Base-by-base conservation (phyloP, 805 yeast species). In the Candida ipomoeae region DNA sequence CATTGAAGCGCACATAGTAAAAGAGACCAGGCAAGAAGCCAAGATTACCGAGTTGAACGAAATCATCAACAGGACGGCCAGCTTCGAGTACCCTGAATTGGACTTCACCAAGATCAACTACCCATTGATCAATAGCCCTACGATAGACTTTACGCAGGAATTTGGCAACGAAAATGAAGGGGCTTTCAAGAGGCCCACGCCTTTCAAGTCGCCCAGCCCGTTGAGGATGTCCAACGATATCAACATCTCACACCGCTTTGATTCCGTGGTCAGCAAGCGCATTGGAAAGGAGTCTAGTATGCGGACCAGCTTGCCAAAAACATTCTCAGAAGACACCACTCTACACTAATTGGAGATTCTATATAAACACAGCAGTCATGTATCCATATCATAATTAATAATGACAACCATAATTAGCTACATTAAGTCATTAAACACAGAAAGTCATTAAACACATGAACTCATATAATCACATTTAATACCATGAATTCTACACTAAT, bases 61-160 rank as follows among this genome's bases (percentile, higher is more conserved):
- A 13, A 35, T n/a, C 4, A 21, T 44, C 39, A 17, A 35, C 23
- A 44, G 26, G 26, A 13, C 17, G 3, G 17, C 40, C 40, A 44
- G 33, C 31, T 15, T 44, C 31, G 49, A 49, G 3, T 41, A 41
- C 38, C 51, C 53, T 5, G 55, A 49, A 3, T 34, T 49, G 41
- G 59, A 53, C 44, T 49, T 51, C 44, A 49, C 44, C 42, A 38
- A 49, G 15, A 48, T 46, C 40, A 34, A 44, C 17, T 44, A 44
- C 40, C 46, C 46, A 21, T 44, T 44, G 40, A 35, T 40, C 29
- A 34, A 44, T n/a, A 44, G 46, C 35, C 46, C 46, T 23, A 26
- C 40, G 2, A 26, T 36, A 11, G 40, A 44, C 26, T 34, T 44
- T 13, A 23, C 14, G 5, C 34, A 50, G 40, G 40, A 18, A 38